phyloP scores from a whole-genome alignment of 805 yeast genomes.

The Martiniozyma abietophila region DNA sequence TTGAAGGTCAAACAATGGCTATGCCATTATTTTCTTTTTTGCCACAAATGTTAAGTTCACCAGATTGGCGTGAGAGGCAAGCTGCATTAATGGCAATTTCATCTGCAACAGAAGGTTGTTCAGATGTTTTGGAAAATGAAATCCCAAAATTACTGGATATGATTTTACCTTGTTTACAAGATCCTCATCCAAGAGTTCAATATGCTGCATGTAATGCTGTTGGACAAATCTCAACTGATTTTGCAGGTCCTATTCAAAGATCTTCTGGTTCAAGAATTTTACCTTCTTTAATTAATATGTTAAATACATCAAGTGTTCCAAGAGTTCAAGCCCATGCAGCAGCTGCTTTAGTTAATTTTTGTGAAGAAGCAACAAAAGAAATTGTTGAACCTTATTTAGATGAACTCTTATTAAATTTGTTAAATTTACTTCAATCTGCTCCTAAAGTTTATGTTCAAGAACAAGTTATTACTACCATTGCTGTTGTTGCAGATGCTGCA shows the following conservation, averaged over 20 bases:
- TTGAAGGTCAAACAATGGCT: slow-evolving; percentile 78
- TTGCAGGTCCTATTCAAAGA: slow-evolving; percentile 81
- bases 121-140: slow-evolving; percentile 76
- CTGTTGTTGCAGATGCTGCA: slow-evolving; percentile 95
- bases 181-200: slow-evolving; percentile 89
- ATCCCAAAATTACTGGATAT: slow-evolving; percentile 74
- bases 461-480: slow-evolving; percentile 93
- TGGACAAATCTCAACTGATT: slow-evolving; percentile 96
- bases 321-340: slow-evolving; percentile 98
- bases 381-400: slow-evolving; percentile 90
- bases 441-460: slow-evolving; percentile 94
- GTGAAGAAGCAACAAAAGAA: slow-evolving; percentile 84
- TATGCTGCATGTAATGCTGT: slow-evolving; percentile 95
- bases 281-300: slow-evolving; percentile 80
- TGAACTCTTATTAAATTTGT: slow-evolving; percentile 59
- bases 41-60: slow-evolving; percentile 71
- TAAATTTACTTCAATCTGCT: slow-evolving; percentile 62
- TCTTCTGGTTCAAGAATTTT: slow-evolving; percentile 69
- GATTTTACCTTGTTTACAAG: slow-evolving; percentile 77
- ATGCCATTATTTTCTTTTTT: slow-evolving; percentile 79
- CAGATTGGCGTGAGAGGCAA: slow-evolving; percentile 89
- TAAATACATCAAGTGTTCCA: slow-evolving; percentile 65
- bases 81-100: slow-evolving; percentile 96
- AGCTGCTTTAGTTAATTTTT: slow-evolving; percentile 92
- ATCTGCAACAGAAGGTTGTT: slow-evolving; percentile 95